Evolutionary conservation across 768 basidiomycete species (phyloP).

Genomic region (Sistotremastrum suecicum): DNA sequence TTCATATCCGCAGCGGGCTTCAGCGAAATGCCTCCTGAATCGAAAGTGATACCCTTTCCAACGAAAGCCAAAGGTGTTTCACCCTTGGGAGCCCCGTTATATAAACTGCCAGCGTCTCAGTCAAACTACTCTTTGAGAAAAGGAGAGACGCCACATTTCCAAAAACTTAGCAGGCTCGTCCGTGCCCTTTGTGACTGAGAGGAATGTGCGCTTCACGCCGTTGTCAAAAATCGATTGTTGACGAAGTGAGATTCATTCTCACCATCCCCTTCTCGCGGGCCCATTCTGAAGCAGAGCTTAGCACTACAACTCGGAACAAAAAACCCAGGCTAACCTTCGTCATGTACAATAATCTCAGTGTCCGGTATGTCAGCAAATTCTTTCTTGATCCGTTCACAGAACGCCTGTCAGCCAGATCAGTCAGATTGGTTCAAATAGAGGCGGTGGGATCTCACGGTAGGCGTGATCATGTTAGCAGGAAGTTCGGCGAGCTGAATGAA

Average conservation of each 20-base stretch:
- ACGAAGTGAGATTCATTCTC: not conserved
- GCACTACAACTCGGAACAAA: not conserved
- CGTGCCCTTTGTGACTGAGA: conserved; percentile 75
- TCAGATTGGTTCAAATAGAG: not conserved
- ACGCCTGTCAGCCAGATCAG: conserved; percentile 27
- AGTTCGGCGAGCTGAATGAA: conserved; percentile 56
- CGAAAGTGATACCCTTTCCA: conserved; percentile 85
- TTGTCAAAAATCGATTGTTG: not conserved
- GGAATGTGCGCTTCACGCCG: conserved; percentile 51
- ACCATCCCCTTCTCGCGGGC: conserved; percentile 78
- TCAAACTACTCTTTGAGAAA: not conserved
- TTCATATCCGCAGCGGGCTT: conserved; percentile 73
- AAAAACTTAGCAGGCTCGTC: conserved; percentile 76
- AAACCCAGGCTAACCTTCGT: conserved; percentile 41
- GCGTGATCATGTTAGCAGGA: conserved; percentile 78
- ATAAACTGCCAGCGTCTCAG: conserved; percentile 35
- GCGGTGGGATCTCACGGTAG: conserved; percentile 35
- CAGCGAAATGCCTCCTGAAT: conserved; percentile 77
- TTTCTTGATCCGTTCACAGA: conserved; percentile 53
- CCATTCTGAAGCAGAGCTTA: conserved; percentile 38
- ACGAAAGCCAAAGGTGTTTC: conserved; percentile 60
- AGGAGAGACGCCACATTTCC: conserved; percentile 44
- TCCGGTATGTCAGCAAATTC: conserved; percentile 55
- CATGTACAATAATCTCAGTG: conserved; percentile 54
- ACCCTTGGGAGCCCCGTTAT: conserved; percentile 54